Conservation (phyloP, 208 protist species). For the Trypanosoma rangeli region DNA sequence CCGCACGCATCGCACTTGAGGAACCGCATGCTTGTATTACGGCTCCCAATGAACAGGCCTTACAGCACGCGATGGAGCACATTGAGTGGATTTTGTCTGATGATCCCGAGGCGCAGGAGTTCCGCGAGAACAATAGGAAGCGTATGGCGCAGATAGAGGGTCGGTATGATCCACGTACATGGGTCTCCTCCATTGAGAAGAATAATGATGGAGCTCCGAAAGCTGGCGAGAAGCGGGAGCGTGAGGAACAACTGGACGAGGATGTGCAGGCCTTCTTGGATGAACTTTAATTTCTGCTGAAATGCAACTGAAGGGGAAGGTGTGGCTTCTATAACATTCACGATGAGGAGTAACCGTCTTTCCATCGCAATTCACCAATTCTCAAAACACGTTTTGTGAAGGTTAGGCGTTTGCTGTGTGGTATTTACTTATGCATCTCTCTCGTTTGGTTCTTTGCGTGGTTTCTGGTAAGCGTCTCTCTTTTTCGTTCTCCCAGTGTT, state of each 20-base stretch:
- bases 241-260: constrained; percentile 47
- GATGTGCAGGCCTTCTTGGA: constrained; percentile 81
- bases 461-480: neutral
- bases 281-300: constrained; percentile 42
- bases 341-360: neutral
- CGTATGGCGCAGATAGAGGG: constrained; percentile 91
- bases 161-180: constrained; percentile 87
- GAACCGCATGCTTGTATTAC: constrained; percentile 91
- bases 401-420: neutral
- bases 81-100: constrained; percentile 94
- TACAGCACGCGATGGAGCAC: constrained; percentile 82
- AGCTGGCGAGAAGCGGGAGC: constrained; percentile 43
- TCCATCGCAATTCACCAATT: neutral
- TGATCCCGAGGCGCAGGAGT: constrained; percentile 84
- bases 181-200: constrained; percentile 62
- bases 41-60: constrained; percentile 79
- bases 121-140: constrained; percentile 88
- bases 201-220: constrained; percentile 20
- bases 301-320: neutral
- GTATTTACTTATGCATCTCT: neutral
- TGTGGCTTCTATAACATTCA: neutral
- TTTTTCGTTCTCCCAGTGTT: neutral
- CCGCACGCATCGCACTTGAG: constrained; percentile 69
- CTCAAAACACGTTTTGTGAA: neutral
- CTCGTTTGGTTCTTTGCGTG: neutral